Evolutionary conservation across 2,329 filamentous ascomycete species (phyloP).

Genomic region (Hymenoscyphus fructigenus): DNA sequence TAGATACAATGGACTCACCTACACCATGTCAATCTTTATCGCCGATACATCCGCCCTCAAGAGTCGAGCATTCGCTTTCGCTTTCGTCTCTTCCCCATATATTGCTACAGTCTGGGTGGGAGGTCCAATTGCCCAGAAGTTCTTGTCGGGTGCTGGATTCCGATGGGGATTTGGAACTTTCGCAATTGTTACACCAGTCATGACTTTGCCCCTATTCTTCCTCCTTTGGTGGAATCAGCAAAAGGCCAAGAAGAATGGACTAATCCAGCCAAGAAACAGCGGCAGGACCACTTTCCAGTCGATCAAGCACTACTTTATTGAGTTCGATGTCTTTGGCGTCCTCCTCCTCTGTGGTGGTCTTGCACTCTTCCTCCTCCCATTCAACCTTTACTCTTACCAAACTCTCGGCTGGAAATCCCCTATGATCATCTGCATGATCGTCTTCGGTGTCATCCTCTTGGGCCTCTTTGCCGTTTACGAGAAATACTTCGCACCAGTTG

Average conservation of each 20-base stretch:
- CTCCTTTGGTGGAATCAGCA: constrained; percentile 52
- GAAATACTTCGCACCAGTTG: constrained; percentile 52
- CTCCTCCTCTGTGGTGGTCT: constrained; percentile 60
- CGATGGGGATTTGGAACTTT: constrained; percentile 69
- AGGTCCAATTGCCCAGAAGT: constrained; percentile 54
- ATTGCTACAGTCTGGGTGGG: constrained; percentile 65
- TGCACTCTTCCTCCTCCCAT: constrained; percentile 66
- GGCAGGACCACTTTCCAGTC: constrained; percentile 49
- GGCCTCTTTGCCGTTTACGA: constrained; percentile 58
- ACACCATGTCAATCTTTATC: constrained; percentile 52
- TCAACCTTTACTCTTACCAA: constrained; percentile 51
- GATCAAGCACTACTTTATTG: constrained; percentile 52
- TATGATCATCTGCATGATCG: constrained; percentile 50
- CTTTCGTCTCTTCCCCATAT: constrained; percentile 41
- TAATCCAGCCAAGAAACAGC: constrained; percentile 43
- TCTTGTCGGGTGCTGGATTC: constrained; percentile 57
- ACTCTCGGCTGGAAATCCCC: constrained; percentile 25
- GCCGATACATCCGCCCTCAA: constrained; percentile 65
- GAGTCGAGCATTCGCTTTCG: constrained; percentile 49
- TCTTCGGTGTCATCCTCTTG: constrained; percentile 58
- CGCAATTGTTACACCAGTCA: constrained; percentile 60
- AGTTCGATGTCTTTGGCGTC: constrained; percentile 61
- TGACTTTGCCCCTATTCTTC: constrained; percentile 60
- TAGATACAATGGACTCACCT: constrained; percentile 39
- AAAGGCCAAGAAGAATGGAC: constrained; percentile 55